Evolutionary conservation across 2,329 filamentous ascomycete genomes (phyloP).

Genomic region (Pseudocercospora cruenta): DNA sequence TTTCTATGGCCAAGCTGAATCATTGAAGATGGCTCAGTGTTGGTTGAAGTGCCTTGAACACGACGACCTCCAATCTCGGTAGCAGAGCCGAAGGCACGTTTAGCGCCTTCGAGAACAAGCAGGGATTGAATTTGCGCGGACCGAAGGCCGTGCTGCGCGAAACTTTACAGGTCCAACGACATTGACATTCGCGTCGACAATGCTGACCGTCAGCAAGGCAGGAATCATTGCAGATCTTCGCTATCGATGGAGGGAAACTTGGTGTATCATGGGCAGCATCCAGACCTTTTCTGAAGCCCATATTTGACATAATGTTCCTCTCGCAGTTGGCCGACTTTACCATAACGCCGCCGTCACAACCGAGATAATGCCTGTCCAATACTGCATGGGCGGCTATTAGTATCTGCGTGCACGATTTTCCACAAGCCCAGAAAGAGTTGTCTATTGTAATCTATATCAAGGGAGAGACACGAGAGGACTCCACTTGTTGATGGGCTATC

Average conservation of each 20-base stretch:
- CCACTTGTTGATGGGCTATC: background rate
- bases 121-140: background rate
- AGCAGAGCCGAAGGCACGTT: background rate
- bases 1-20: background rate
- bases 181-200: background rate
- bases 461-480: background rate
- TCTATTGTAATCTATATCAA: background rate
- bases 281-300: background rate
- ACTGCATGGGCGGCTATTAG: background rate
- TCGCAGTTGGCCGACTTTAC: background rate
- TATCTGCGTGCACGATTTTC: conserved; percentile 7
- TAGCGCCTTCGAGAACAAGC: background rate
- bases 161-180: background rate
- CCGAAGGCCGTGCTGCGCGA: background rate
- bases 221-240: background rate
- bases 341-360: background rate
- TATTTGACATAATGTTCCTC: background rate
- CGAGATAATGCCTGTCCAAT: conserved; percentile 11
- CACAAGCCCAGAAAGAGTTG: background rate
- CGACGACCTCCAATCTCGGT: background rate
- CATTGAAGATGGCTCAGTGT: background rate
- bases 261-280: background rate
- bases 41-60: background rate
- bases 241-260: too few species aligned
- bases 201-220: background rate